Evolutionary conservation across 1,284 basidiomycete species (phyloP).

Genomic region (Cutaneotrichosporon curvatum): DNA sequence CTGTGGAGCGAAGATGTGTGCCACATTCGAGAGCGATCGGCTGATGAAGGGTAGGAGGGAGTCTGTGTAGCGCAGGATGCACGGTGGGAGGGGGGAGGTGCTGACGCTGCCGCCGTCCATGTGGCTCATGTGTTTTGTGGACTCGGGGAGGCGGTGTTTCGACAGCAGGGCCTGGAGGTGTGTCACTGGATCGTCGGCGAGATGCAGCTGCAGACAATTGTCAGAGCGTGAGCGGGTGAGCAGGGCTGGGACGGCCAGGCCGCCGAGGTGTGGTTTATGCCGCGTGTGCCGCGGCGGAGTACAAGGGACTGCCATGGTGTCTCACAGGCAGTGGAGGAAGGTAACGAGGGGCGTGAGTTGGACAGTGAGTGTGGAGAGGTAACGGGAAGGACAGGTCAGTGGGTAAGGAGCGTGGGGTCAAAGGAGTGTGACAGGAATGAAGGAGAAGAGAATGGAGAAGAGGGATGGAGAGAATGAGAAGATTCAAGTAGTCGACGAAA

Average conservation of each 20-base stretch:
- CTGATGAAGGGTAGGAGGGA: not conserved
- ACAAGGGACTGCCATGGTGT: not conserved
- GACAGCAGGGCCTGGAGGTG: slow-evolving; percentile 1
- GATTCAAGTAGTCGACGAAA: too few species aligned
- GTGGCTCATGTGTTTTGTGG: not conserved
- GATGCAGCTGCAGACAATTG: not conserved
- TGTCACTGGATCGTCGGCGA: not conserved
- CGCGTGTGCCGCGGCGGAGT: not conserved
- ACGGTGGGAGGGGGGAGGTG: not conserved
- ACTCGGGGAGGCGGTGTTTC: slow-evolving; percentile 1
- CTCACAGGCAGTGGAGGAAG: not conserved
- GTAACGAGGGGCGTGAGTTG: not conserved
- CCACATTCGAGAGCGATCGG: not conserved
- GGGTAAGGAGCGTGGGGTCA: not conserved
- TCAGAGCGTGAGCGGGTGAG: not conserved
- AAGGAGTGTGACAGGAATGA: not conserved
- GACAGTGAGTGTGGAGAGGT: not conserved
- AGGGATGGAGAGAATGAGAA: not conserved
- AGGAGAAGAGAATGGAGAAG: not conserved
- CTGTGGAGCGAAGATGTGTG: not conserved
- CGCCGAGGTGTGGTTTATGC: not conserved
- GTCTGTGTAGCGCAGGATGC: not conserved
- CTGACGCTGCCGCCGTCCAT: not conserved
- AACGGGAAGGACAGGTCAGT: too few species aligned
- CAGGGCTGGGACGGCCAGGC: not conserved